Evolutionary conservation across 768 basidiomycete species (phyloP), one percentile per base, ranked within the genome.

Genomic region (Pulveroboletus sp.): DNA sequence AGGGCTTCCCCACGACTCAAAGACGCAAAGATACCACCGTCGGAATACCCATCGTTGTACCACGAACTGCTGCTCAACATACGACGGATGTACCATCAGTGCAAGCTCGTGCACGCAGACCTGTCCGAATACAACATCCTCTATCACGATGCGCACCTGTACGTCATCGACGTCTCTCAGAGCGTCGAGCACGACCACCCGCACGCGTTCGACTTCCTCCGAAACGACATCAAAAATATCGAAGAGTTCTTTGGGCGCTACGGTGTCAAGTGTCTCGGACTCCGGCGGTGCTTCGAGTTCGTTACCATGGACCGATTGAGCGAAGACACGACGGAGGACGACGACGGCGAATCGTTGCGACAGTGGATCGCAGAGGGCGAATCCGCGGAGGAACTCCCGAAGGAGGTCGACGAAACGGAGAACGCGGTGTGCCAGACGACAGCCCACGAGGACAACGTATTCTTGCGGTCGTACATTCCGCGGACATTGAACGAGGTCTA

Each of bases 141-240:
- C 63, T 95, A 83, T 61, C 88, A 92, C 68, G 73, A 81, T 41
- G 76, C 70, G 1, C 90, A 92, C 61, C 77, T 96, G 16, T 93
- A 81, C 69, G 86, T 98, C 59, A 98, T 99, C 71, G 96, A 99
- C 67, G 96, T 99, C 50, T 96, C 94, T 1, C 96, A 99, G 65
- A 94, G 92, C 55, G 94, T 99, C 30, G 96, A 99, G 61, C 94
- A 97, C 63, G 95, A 98, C 68, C 96, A 99, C 60, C 96, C 95
- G 0, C 77, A 86, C 24, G 92, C 96, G 0, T 97, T 93, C 64
- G 95, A 99, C 68, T 99, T 99, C 71, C 77, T 99, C 31, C 85
- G 94, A 23, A 83, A 78, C 38, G 96, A 99, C 68, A 79, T 99
- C 43, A 84, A 83, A 58, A 98, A 99, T 64, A 76, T 93, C 36